Conservation (phyloP, 306 rosid species). For the Inga oerstediana region DNA sequence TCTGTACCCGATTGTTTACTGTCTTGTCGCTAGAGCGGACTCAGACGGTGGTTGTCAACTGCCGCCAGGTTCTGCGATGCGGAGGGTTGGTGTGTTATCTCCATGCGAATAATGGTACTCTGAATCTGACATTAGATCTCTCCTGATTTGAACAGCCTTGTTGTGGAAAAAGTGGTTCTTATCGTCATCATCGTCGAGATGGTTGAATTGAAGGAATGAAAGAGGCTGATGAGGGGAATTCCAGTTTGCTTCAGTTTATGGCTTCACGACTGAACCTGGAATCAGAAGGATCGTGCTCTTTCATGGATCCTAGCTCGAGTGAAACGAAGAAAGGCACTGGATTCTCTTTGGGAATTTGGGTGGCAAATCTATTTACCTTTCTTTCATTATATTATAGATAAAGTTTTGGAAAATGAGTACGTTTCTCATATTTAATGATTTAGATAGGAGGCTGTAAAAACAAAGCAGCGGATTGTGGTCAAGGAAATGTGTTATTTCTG, state of each 20-base stretch:
- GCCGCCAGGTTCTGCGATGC: no score
- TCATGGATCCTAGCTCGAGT: not conserved
- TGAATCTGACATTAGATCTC: no score
- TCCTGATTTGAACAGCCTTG: no score
- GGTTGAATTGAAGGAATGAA: slow-evolving; percentile 36
- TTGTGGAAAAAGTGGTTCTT: no score
- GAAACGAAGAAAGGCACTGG: not conserved
- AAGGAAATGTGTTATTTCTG: not conserved
- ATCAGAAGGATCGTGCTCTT: not conserved
- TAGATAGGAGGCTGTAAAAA: not conserved
- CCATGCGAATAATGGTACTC: no score
- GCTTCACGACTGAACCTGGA: not conserved
- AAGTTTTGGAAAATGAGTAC: not conserved
- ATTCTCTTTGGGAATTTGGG: not conserved
- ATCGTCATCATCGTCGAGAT: no score
- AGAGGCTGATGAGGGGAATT: slow-evolving; percentile 24
- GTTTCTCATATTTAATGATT: not conserved
- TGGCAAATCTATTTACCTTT: not conserved
- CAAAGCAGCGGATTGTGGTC: not conserved
- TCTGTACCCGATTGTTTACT: no score
- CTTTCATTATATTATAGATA: no score
- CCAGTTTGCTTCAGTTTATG: no score
- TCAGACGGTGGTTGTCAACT: no score
- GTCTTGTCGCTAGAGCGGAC: no score
- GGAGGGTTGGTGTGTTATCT: no score